Base-by-base conservation (phyloP, 1,139 yeast genomes). In the Debaryomyces fabryi region DNA sequence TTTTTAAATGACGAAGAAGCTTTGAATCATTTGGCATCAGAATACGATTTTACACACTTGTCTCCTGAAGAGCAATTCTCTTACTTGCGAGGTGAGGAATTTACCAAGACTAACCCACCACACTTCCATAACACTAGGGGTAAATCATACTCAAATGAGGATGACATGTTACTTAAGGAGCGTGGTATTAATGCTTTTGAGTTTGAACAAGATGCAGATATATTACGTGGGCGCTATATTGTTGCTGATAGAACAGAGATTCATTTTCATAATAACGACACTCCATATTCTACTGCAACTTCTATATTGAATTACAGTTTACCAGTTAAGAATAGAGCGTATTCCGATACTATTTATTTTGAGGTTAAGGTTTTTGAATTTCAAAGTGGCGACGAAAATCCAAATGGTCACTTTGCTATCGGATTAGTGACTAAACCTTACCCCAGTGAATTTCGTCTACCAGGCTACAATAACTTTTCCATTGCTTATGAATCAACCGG, bases 401-500 rank as follows among this genome's bases (percentile, higher is more conserved):
- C 74, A 12, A 80, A 89, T 18, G 65, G 42, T 62, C 80, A 75
- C 55, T 75, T 91, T 21, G 75, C 91, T 23, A 78, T 93, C 39
- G 99, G 99, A 0, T 72, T 92, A 29, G 82, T 88, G 10, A 87
- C 97, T 0, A 87, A 85, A 59, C 97, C 98, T 1, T 91, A 91
- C 62, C 98, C 99, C 1, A 54, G 63, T 15, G 73, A 84, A 44
- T 93, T 91, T 65, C 76, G 96, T 56, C 74, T 91, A 34, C 99
- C 99, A 0, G 98, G 98, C 0, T 79, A 80, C 60, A 85, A 87
- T 58, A 81, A 84, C 46, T 89, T 86, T 63, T 88, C 96, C 0
- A 82, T 92, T 44, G 93, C 95, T 0, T 88, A 92, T 64, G 97
- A 91, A 61, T 84, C 96, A 12, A 83, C 86, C 1, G 99, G 98